Evolutionary conservation across 208 protist genomes (phyloP), one percentile per base, ranked within the genome.

Genomic region (Trypanosoma boissoni): DNA sequence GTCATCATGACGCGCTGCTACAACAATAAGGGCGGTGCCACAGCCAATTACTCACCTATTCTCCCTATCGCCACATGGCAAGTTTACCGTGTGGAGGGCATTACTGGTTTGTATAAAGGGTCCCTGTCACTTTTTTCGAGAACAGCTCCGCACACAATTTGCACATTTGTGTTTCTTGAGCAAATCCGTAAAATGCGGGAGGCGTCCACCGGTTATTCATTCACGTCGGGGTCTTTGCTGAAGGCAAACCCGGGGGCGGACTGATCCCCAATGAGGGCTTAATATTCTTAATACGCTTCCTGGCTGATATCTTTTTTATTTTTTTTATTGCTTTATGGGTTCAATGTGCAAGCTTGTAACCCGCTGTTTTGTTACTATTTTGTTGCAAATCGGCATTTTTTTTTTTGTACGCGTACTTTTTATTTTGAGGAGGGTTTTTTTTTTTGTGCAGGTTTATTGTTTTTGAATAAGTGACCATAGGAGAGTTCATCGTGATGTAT

Each of bases 31-130:
- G 23, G 2, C 4, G 71, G 52, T 6, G 58, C 58, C n/a, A 28
- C 45, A 20, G 52, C 49, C 3, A 57, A 56, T 14, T 81, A 78
- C 63, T 70, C 64, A 14, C 31, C 48, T 31, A 80, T 77, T 51
- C 21, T 86, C 39, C 41, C 50, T 1, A 57, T 53, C 0, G 62
- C 68, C 16, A 68, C 64, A 5, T 26, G 26, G 58, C 63, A 72
- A 42, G 68, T 91, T 16, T 86, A 70, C 49, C 52, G 68, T 8
- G 68, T 83, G 16, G 83, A 91, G 53, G 83, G 83, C n/a, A 32
- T 85, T 18, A 46, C 54, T 18, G 83, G 80, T n/a, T 48, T 86
- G 50, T 91, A 88, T 75, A 91, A 91, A 64, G 83, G 83, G 16
- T 72, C 64, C 16, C 37, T 66, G 24, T 74, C 83, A 8, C 63